These are phyloP conservation scores for Hyphodiscus hymeniophilus DNA, from an alignment of 495 filamentous ascomycete species.

Conservation along the genomic window DNA sequence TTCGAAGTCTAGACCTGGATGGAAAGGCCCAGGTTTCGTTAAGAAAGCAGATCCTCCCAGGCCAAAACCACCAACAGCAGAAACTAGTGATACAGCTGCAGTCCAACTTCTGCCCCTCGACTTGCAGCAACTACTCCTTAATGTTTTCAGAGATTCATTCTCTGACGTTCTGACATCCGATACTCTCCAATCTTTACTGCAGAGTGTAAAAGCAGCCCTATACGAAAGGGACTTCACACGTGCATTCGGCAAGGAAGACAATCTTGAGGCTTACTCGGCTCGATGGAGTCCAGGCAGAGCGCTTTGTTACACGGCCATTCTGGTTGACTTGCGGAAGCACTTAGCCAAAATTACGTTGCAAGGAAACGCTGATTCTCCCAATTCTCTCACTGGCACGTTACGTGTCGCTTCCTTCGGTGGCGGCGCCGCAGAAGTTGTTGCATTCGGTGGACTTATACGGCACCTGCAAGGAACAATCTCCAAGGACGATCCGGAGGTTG, in stretches of 20 bases:
- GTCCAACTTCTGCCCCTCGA: slow-evolving; percentile 29
- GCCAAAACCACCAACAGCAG: slow-evolving; percentile 13
- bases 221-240: slow-evolving; percentile 74
- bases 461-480: slow-evolving; percentile 24
- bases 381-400: slow-evolving; percentile 1
- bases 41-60: slow-evolving; percentile 16
- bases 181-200: slow-evolving; percentile 49
- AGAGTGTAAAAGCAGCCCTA: slow-evolving; percentile 73
- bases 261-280: slow-evolving; percentile 71
- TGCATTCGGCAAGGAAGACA: slow-evolving; percentile 64
- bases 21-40: slow-evolving; percentile 15
- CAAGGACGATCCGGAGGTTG: neutral
- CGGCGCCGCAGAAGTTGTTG: slow-evolving; percentile 79
- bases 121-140: slow-evolving; percentile 67
- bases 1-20: slow-evolving; percentile 7
- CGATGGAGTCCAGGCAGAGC: slow-evolving; percentile 81
- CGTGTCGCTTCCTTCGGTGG: slow-evolving; percentile 70
- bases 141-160: slow-evolving; percentile 65
- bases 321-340: slow-evolving; percentile 41
- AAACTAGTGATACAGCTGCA: neutral
- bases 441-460: slow-evolving; percentile 56
- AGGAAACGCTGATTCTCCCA: neutral
- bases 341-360: slow-evolving; percentile 21
- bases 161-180: slow-evolving; percentile 28
- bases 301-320: slow-evolving; percentile 65